phyloP scores from a whole-genome alignment of 306 rosid species.

The Ceratonia siliqua region DNA sequence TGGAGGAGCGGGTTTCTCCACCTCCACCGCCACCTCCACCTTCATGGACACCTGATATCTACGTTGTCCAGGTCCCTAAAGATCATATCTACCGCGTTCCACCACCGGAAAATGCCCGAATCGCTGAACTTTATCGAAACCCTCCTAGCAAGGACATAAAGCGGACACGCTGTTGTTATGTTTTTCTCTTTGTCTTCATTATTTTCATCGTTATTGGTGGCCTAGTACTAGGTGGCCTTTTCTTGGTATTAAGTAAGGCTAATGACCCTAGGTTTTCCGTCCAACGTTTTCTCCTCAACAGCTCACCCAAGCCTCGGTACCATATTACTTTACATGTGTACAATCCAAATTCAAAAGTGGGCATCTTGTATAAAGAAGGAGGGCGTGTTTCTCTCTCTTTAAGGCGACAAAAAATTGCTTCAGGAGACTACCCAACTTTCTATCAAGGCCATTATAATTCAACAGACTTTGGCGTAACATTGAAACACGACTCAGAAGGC shows the following conservation, averaged over 20 bases:
- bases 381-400: constrained; percentile 45
- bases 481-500: constrained; percentile 8
- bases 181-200: constrained; percentile 17
- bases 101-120: constrained; percentile 45
- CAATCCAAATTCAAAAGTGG: constrained; percentile 39
- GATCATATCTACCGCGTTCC: constrained; percentile 74
- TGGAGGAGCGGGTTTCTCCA: constrained; percentile 68
- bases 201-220: constrained; percentile 17
- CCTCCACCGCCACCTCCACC: not conserved
- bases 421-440: constrained; percentile 38
- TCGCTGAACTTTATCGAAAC: constrained; percentile 37
- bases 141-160: not conserved
- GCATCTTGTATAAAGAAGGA: constrained; percentile 42
- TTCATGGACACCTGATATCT: constrained; percentile 46
- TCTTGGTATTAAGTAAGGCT: constrained; percentile 17
- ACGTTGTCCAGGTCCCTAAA: constrained; percentile 66
- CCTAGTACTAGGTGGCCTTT: constrained; percentile 27
- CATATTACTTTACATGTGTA: constrained; percentile 25
- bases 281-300: constrained; percentile 21
- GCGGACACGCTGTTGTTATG: not conserved
- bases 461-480: not conserved
- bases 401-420: constrained; percentile 36
- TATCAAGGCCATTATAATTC: constrained; percentile 16
- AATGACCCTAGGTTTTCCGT: constrained; percentile 43
- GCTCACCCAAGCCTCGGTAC: constrained; percentile 6